Percentiles rank a stretch among this genome's conserved stretches.
Conservation (phyloP, 2,329 filamentous ascomycete genomes). For the Apiospora aurea region DNA sequence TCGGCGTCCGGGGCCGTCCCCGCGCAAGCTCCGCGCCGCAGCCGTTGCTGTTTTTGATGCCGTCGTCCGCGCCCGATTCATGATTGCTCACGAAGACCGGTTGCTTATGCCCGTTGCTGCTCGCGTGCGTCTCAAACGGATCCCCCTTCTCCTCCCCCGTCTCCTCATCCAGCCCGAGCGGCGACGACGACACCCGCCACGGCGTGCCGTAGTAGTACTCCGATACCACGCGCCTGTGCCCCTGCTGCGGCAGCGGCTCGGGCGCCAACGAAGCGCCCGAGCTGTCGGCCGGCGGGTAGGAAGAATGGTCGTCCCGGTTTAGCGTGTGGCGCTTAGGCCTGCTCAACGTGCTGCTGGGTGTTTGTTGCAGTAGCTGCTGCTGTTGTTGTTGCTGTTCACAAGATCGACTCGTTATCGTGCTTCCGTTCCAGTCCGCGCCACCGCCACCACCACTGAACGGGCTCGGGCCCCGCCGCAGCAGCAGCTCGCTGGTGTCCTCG, state of each 20-base stretch:
- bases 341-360: background rate
- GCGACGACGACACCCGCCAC: background rate
- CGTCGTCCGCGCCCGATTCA: conserved; percentile 3
- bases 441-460: background rate
- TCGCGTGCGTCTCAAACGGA: conserved; percentile 19
- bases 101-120: background rate
- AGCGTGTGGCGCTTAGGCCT: background rate
- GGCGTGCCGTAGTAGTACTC: background rate
- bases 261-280: background rate
- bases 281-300: background rate
- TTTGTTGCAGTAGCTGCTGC: background rate
- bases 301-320: background rate
- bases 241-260: background rate
- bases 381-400: background rate
- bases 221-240: background rate
- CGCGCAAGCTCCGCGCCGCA: background rate
- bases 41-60: conserved; percentile 34
- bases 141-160: conserved; percentile 27
- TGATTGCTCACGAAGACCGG: background rate
- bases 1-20: background rate
- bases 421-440: background rate
- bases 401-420: background rate
- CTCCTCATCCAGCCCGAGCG: conserved; percentile 26
- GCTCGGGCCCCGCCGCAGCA: conserved; percentile 27
- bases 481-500: conserved; percentile 25